Evolutionary conservation across 768 basidiomycete species (phyloP).

Genomic region (Zangia roseola): DNA sequence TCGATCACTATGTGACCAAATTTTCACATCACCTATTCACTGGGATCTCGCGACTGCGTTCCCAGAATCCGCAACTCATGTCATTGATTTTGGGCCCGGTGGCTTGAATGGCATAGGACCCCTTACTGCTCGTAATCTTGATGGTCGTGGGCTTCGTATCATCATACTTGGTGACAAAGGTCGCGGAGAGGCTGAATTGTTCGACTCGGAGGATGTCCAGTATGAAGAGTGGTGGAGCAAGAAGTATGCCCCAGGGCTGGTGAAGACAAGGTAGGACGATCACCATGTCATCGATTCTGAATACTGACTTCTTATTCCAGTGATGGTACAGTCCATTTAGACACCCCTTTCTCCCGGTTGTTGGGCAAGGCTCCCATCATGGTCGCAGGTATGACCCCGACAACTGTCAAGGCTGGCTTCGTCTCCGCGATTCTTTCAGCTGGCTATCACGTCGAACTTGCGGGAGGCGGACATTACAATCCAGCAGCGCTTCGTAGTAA

Average conservation of each 20-base stretch:
- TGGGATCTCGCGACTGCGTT: slow-evolving; percentile 91
- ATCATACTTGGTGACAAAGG: slow-evolving; percentile 89
- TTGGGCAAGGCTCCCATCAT: slow-evolving; percentile 97
- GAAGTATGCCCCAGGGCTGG: slow-evolving; percentile 79
- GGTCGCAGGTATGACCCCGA: slow-evolving; percentile 99
- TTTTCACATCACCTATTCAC: slow-evolving; percentile 89
- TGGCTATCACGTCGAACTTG: slow-evolving; percentile 95
- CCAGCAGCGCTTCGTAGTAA: slow-evolving; percentile 84
- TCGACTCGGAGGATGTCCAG: slow-evolving; percentile 59
- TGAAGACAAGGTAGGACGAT: slow-evolving; percentile 76
- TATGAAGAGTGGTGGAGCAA: slow-evolving; percentile 91
- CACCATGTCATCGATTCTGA: not conserved
- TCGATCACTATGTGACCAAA: slow-evolving; percentile 87
- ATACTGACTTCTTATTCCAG: slow-evolving; percentile 36
- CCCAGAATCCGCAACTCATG: slow-evolving; percentile 89
- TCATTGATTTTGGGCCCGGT: slow-evolving; percentile 95
- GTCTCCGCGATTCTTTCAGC: slow-evolving; percentile 91
- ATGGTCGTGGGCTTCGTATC: slow-evolving; percentile 90
- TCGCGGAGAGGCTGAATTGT: slow-evolving; percentile 86
- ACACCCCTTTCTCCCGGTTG: slow-evolving; percentile 95
- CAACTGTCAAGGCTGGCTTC: slow-evolving; percentile 93
- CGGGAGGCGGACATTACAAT: slow-evolving; percentile 98
- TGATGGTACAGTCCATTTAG: slow-evolving; percentile 89
- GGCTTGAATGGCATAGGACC: slow-evolving; percentile 92
- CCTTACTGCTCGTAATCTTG: slow-evolving; percentile 84